Evolutionary conservation across 2,329 filamentous ascomycete species (phyloP), one percentile per base, ranked within the genome.

Genomic region (Beauveria caledonica): DNA sequence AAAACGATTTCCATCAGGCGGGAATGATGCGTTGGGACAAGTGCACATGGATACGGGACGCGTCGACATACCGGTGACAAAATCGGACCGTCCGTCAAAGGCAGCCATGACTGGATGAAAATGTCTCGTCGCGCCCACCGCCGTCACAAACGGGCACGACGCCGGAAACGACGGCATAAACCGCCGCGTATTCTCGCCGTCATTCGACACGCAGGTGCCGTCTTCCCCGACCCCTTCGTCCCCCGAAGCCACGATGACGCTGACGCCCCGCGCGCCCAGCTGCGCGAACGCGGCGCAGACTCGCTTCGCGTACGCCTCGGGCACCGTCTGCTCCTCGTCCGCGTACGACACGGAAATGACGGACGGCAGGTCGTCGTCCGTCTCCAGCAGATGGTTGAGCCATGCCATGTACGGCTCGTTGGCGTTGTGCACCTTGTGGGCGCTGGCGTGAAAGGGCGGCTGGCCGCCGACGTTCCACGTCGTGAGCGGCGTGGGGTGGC

Each of bases 361-460:
- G 3, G 82, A 78, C 0, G 86, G 85, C 1, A 88, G 73, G 19
- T 80, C 70, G 2, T 73, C 68, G 21, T 80, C 69, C 69, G 2
- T 74, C 68, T 77, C 71, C 2, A 87, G 74, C 3, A 88, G 72
- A 69, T 82, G 82, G 60, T 82, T 77, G 10, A 87, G 77, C 71
- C 84, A 87, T n/a, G 81, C 80, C 1, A 88, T 76, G 69, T 87
- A 89, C 0, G 86, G 86, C 73, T 88, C 86, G 69, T 88, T 87
- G n/a, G 74, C 75, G 64, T 85, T 79, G 64, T 74, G 64, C 9
- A 67, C 68, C 15, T 64, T 61, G 49, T 66, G 55, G 23, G 62
- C 33, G 33, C 58, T 57, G 15, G 45, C 51, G 1, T 27, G 33
- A 48, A 62, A 62, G 1, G 61, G 61, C 1, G 58, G 42, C 25